Evolutionary conservation across 2,329 filamentous ascomycete species (phyloP).

Genomic region (Venturia aucupariae): DNA sequence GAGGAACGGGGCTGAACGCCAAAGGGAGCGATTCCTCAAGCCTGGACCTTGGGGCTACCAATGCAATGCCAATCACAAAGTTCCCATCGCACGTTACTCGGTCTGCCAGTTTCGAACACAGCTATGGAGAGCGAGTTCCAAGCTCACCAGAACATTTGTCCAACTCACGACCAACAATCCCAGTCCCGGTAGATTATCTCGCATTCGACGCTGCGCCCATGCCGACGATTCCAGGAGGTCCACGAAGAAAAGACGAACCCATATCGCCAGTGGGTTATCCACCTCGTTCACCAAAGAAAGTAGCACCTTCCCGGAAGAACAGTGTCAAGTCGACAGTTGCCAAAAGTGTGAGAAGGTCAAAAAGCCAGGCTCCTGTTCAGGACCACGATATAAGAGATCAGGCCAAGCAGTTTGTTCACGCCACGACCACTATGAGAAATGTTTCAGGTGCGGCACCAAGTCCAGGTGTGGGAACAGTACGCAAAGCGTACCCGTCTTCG

Average conservation of each 20-base stretch:
- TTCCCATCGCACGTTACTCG: slow-evolving; percentile 50
- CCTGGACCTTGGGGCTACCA: slow-evolving; percentile 46
- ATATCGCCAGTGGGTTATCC: slow-evolving; percentile 24
- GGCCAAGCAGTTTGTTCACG: slow-evolving; percentile 40
- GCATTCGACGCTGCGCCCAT: slow-evolving; percentile 77
- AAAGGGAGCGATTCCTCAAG: slow-evolving; percentile 63
- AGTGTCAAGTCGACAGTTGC: slow-evolving; percentile 51
- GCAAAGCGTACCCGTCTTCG: slow-evolving; percentile 30
- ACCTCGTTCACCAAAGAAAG: slow-evolving; percentile 8
- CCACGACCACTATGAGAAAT: slow-evolving; percentile 30
- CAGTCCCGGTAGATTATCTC: slow-evolving; percentile 38
- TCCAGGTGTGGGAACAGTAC: slow-evolving; percentile 40
- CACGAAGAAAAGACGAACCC: slow-evolving; percentile 46
- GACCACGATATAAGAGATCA: slow-evolving; percentile 35
- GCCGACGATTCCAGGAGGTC: slow-evolving; percentile 73
- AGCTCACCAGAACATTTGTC: slow-evolving; percentile 20
- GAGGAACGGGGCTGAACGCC: slow-evolving; percentile 47
- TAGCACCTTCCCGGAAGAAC: slow-evolving; percentile 36
- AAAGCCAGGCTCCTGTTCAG: slow-evolving; percentile 30
- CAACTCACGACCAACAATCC: slow-evolving; percentile 23
- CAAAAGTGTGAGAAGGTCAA: slow-evolving; percentile 29
- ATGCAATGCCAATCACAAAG: slow-evolving; percentile 37
- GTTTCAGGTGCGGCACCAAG: slow-evolving; percentile 37
- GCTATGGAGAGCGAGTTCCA: neutral
- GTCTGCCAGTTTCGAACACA: slow-evolving; percentile 68